phyloP scores from a whole-genome alignment of 2,329 filamentous ascomycete genomes.

The Trichophyton simii region DNA sequence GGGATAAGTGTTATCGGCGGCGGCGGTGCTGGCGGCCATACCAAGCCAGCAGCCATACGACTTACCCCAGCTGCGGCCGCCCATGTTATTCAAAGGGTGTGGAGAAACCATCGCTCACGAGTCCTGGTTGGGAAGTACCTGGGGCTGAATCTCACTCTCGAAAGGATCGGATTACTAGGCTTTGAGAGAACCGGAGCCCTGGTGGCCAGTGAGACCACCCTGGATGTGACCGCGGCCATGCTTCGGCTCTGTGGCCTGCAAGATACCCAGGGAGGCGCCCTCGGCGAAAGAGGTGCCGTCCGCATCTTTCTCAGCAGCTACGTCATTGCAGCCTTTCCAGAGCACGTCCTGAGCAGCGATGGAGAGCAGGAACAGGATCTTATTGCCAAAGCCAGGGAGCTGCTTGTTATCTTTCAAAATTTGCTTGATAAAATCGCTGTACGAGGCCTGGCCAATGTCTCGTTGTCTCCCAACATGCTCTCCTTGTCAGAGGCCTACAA shows the following conservation, averaged over 20 bases:
- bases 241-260: slow-evolving; percentile 45
- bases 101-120: slow-evolving; percentile 41
- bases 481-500: slow-evolving; percentile 44
- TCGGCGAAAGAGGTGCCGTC: slow-evolving; percentile 40
- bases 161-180: slow-evolving; percentile 38
- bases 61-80: slow-evolving; percentile 43
- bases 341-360: slow-evolving; percentile 47
- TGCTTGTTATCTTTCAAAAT: slow-evolving; percentile 45
- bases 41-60: slow-evolving; percentile 22
- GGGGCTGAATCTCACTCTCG: slow-evolving; percentile 41
- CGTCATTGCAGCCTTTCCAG: slow-evolving; percentile 49
- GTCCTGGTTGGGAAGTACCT: slow-evolving; percentile 40
- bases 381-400: slow-evolving; percentile 47
- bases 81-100: slow-evolving; percentile 45
- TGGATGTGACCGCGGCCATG: slow-evolving; percentile 42
- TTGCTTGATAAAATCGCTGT: slow-evolving; percentile 39
- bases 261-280: slow-evolving; percentile 37
- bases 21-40: neutral
- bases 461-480: slow-evolving; percentile 37
- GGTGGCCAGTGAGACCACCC: slow-evolving; percentile 43
- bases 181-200: slow-evolving; percentile 49
- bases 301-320: slow-evolving; percentile 53
- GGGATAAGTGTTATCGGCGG: slow-evolving; percentile 24
- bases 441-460: slow-evolving; percentile 25
- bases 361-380: slow-evolving; percentile 52